Evolutionary conservation across 352 stramenopile genomes (phyloP), one percentile per base, ranked within the genome.

Genomic region (Peronosclerospora sorghi): DNA sequence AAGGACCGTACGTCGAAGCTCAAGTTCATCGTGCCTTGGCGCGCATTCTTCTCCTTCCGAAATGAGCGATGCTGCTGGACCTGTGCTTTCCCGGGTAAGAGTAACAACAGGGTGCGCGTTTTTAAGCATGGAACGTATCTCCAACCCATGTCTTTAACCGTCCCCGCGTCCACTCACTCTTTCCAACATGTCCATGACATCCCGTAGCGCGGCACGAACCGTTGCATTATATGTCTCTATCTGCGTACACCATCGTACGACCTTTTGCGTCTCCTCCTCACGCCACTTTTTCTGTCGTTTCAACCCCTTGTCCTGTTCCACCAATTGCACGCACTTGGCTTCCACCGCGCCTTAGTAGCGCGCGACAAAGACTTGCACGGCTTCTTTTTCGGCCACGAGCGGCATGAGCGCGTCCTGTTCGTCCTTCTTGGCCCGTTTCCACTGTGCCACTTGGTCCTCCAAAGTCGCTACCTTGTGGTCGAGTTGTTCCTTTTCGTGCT

Each of bases 1-100:
- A 59, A 1, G 73, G 73, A 0, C 55, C 61, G 4, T 65, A 60
- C 15, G 35, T 83, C 8, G 65, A 80, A 36, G 60, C 56, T 10
- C 62, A 85, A 41, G 70, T 85, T 9, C 70, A 85, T 35, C 65
- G 67, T 17, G 73, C 69, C 0, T 51, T 85, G 39, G 73, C 62
- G 18, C 57, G 73, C 12, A 62, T 83, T 26, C 67, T 85, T 21
- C 35, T 56, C 9, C 36, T 73, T 2, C 62, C 58, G 21, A 26
- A 26, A 26, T 26, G 21, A 26, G n/a, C n/a, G n/a, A n/a, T n/a
- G n/a, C n/a, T n/a, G n/a, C n/a, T n/a, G n/a, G n/a, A n/a, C n/a
- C n/a, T n/a, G n/a, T n/a, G n/a, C n/a, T n/a, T n/a, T n/a, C n/a
- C n/a, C n/a, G n/a, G n/a, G n/a, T n/a, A n/a, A n/a, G n/a, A n/a